A percentile compares a stretch with the other conserved stretches of the same genome.
Conservation (phyloP, 306 rosid species). For the Rosa multiflora region DNA sequence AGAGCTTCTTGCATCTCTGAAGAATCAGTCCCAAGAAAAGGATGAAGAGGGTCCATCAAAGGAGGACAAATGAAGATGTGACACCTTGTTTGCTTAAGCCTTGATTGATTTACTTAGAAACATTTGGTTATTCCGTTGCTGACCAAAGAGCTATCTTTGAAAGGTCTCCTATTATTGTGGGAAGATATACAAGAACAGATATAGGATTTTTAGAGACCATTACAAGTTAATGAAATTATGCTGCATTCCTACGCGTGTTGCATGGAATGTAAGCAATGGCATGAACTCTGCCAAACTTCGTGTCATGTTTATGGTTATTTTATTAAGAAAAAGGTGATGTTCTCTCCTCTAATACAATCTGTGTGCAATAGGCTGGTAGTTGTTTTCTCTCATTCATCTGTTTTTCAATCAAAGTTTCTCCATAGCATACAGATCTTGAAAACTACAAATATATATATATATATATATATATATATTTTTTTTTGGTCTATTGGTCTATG, state of each 20-base stretch:
- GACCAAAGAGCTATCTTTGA: constrained; percentile 2
- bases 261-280: constrained; percentile 8
- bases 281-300: constrained; percentile 11
- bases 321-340: neutral
- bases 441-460: neutral
- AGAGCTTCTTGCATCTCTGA: constrained; percentile 38
- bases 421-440: neutral
- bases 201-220: neutral
- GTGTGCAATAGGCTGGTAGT: neutral
- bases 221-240: neutral
- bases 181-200: constrained; percentile 14
- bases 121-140: constrained; percentile 9
- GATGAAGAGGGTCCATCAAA: constrained; percentile 32
- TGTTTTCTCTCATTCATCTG: neutral
- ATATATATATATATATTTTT: no score
- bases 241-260: constrained; percentile 1
- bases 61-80: constrained; percentile 29
- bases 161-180: neutral
- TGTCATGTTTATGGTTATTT: neutral
- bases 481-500: neutral
- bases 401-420: neutral
- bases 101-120: neutral
- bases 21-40: constrained; percentile 34
- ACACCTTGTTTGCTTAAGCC: neutral
- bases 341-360: neutral